A percentile compares a stretch with the other conserved stretches of the same genome.
These are phyloP conservation scores for Cryphonectria nitschkei DNA, from an alignment of 2,329 filamentous ascomycete genomes.

Conservation along the genomic window DNA sequence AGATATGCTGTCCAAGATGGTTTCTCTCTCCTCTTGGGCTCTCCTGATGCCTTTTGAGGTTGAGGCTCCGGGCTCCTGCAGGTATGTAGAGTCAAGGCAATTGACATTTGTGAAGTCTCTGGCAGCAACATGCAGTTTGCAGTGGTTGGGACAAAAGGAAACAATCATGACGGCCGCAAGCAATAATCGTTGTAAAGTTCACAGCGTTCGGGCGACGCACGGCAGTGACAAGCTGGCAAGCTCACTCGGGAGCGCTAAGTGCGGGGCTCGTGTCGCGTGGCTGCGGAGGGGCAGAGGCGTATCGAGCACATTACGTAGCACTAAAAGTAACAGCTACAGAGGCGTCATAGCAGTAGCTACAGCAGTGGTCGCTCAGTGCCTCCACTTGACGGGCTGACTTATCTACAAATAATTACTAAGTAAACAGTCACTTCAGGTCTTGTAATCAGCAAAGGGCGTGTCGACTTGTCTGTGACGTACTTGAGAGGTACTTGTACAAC, in stretches of 20 bases:
- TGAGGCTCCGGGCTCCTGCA: background rate
- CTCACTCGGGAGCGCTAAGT: background rate
- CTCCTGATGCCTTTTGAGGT: background rate
- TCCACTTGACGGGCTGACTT: background rate
- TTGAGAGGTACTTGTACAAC: background rate
- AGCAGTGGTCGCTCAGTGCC: background rate
- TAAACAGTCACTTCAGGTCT: background rate
- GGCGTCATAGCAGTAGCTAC: background rate
- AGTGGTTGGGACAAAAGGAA: too few species aligned
- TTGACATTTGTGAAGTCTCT: background rate
- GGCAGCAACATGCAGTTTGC: background rate
- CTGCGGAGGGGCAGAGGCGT: background rate
- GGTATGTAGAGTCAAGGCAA: background rate
- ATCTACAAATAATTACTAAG: background rate
- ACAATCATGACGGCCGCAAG: too few species aligned
- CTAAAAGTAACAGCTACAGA: background rate
- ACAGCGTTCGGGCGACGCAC: too few species aligned
- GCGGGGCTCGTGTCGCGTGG: background rate
- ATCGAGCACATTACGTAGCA: background rate
- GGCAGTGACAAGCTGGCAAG: background rate
- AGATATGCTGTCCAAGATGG: too few species aligned
- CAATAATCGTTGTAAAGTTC: too few species aligned
- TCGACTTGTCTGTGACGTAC: too few species aligned
- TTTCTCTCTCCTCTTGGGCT: too few species aligned
- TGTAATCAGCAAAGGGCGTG: too few species aligned